Evolutionary conservation across 2,329 filamentous ascomycete species (phyloP).

Genomic region (Lachnellula arida): DNA sequence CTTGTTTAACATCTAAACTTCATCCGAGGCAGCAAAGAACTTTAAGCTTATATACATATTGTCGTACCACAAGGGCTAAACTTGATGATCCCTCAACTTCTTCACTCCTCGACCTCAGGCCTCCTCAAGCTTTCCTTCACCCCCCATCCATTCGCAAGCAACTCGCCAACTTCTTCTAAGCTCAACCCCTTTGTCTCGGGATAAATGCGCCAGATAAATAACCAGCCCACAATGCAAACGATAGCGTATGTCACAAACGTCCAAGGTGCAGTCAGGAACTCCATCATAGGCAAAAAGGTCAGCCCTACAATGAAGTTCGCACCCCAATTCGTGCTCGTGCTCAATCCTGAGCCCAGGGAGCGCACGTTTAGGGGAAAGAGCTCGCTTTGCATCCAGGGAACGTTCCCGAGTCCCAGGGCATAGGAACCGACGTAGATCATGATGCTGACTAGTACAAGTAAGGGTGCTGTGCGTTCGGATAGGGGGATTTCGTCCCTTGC

Average conservation of each 20-base stretch:
- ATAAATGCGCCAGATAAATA: conserved; percentile 68
- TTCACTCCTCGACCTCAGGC: conserved; percentile 8
- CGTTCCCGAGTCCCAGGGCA: conserved; percentile 82
- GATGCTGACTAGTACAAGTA: conserved; percentile 67
- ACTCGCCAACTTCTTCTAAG: conserved; percentile 70
- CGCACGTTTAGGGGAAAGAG: conserved; percentile 76
- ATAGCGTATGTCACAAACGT: conserved; percentile 78
- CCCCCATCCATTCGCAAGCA: conserved; percentile 72
- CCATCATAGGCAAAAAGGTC: conserved; percentile 86
- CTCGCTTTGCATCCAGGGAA: conserved; percentile 95
- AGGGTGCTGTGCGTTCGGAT: conserved; percentile 36
- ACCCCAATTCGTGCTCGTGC: conserved; percentile 82
- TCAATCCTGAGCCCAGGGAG: conserved; percentile 64
- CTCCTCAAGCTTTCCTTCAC: conserved; percentile 44
- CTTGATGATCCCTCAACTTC: neutral
- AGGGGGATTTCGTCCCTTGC: conserved; percentile 18
- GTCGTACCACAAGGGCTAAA: neutral
- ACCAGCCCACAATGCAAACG: conserved; percentile 66
- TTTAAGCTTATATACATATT: neutral
- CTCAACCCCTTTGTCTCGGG: conserved; percentile 80
- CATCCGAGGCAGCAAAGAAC: too few species aligned
- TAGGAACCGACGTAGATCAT: conserved; percentile 82
- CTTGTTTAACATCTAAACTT: too few species aligned
- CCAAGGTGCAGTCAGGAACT: conserved; percentile 63
- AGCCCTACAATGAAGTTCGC: conserved; percentile 82